Evolutionary conservation across 2,329 filamentous ascomycete genomes (phyloP), one percentile per base, ranked within the genome.

Genomic region (Dactylellina cionopaga): DNA sequence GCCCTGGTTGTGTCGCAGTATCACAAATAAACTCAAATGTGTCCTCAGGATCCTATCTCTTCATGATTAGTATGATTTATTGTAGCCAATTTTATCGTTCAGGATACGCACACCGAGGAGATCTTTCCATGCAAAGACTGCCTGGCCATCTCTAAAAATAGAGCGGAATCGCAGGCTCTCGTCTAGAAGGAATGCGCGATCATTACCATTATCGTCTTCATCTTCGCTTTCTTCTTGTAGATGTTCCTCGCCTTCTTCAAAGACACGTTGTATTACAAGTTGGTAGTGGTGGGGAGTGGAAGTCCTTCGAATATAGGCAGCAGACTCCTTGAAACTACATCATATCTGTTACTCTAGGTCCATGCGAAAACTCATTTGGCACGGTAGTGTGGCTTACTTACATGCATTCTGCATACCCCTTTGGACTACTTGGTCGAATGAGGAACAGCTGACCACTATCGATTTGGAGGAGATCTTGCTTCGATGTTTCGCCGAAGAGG

Each of bases 1-100:
- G 90, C 49, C 88, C 85, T 1, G 88, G 83, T 25, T 88, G 84
- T 41, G 90, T 87, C 10, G 89, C 88, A 37, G 84, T 80, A 81
- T 98, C 95, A 83, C 93, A 98, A 75, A 99, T 91, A 79, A 98
- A 99, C 80, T 99, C 94, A 85, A 92, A 99, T n/a, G 98, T 85
- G 81, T 99, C 95, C 59, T 92, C 94, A 29, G 88, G 86, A 83
- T 99, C 95, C 76, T 77, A 41, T 11, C 54, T 27, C 33, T n/a
- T n/a, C n/a, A n/a, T 22, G 13, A 24, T 39, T 37, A 25, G 10
- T 5, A 44, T 27, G 2, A 59, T 47, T 37, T 11, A 25, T 5
- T 24, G 25, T 10, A 24, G 24, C 25, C 5, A 3, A 22, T 5
- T 9, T 5, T 9, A 6, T 44, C 19, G 17, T 33, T 4, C 27